Evolutionary conservation across 257 asterid genomes (phyloP).

Genomic region (Ilex aquifolium): DNA sequence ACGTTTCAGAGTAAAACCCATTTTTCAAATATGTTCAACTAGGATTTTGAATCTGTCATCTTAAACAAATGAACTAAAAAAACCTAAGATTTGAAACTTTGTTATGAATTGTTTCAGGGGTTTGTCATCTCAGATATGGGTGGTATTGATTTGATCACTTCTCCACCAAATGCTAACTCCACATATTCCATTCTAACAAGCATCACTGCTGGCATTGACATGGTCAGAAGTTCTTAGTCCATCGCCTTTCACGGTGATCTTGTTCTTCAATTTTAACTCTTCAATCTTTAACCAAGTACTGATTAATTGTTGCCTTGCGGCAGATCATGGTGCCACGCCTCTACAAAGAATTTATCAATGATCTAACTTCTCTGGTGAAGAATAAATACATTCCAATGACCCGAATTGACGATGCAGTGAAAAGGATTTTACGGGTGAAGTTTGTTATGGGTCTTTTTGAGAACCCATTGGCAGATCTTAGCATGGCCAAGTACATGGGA

Average conservation of each 20-base stretch:
- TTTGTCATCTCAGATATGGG: constrained; percentile 19
- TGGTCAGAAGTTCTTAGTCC: constrained; percentile 10
- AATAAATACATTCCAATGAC: constrained; percentile 36
- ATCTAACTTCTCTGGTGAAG: constrained; percentile 44
- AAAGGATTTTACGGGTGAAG: constrained; percentile 58
- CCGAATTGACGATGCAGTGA: constrained; percentile 71
- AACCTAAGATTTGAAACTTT: not conserved
- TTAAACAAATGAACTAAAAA: not conserved
- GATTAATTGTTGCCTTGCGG: not conserved
- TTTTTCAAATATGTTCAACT: not conserved
- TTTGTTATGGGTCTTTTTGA: constrained; percentile 69
- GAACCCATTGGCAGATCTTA: constrained; percentile 58
- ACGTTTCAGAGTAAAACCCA: constrained; percentile 11
- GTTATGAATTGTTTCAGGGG: constrained; percentile 8
- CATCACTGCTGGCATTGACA: constrained; percentile 18
- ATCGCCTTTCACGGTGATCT: not conserved
- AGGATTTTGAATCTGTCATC: not conserved
- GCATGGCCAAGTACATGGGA: constrained; percentile 58
- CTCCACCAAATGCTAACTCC: constrained; percentile 17
- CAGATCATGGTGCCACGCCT: constrained; percentile 58
- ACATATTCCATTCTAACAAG: constrained; percentile 16
- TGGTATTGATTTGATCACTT: constrained; percentile 18
- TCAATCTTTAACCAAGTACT: not conserved
- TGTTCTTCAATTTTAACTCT: not conserved
- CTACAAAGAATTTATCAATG: constrained; percentile 51